Conservation (phyloP, 2,329 filamentous ascomycete genomes). For the Monilinia laxa region DNA sequence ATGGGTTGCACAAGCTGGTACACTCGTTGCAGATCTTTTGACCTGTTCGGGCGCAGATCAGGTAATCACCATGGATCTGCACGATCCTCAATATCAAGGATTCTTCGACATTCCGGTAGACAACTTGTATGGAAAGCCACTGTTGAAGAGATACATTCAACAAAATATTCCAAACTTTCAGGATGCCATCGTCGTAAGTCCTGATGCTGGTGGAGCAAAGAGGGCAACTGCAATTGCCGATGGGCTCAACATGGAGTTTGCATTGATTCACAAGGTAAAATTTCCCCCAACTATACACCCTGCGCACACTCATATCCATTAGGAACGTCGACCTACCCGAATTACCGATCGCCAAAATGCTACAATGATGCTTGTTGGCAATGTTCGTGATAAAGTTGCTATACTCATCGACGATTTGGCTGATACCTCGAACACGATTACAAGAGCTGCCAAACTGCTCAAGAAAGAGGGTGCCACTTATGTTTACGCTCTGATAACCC, state of each 20-base stretch:
- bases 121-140: conserved; percentile 84
- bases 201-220: conserved; percentile 95
- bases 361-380: conserved; percentile 92
- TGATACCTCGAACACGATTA: conserved; percentile 97
- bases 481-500: conserved; percentile 90
- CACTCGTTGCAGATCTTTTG: conserved; percentile 87
- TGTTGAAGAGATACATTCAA: conserved; percentile 70
- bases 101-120: conserved; percentile 99
- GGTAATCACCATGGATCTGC: conserved; percentile 95
- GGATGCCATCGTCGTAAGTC: conserved; percentile 89
- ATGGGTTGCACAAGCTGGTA: conserved; percentile 97
- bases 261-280: conserved; percentile 92
- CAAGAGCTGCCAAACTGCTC: conserved; percentile 90
- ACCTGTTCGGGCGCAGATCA: conserved; percentile 96
- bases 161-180: conserved; percentile 77
- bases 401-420: conserved; percentile 94
- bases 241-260: conserved; percentile 89
- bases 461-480: conserved; percentile 92
- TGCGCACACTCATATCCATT: conserved; percentile 41
- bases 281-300: conserved; percentile 35
- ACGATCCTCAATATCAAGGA: conserved; percentile 95
- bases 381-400: conserved; percentile 75
- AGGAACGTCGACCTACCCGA: conserved; percentile 86
- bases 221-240: conserved; percentile 94
- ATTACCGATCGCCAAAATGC: conserved; percentile 88